Base-by-base conservation (phyloP, 2,329 filamentous ascomycete species). In the Alternaria incomplexa region DNA sequence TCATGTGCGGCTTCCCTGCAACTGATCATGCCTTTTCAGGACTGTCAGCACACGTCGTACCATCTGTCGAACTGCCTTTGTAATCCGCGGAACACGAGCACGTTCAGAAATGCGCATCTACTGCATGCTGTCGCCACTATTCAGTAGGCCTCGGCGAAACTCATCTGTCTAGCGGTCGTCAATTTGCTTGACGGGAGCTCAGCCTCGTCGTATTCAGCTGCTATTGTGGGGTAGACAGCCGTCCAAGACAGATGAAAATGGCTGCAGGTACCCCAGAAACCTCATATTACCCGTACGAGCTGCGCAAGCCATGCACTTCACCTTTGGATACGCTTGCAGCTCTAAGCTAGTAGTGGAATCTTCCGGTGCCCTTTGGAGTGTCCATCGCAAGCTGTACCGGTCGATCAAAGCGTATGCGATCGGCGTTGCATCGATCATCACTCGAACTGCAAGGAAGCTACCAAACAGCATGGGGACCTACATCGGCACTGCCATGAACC, bases 221-320 rank as follows among this genome's bases (percentile, higher is more conserved):
- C 22, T n/a, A 60, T 56, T 72, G 65, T 69, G 67, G 69, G 63
- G 65, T 67, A 58, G 51, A 48, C 59, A 66, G 55, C 66, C 53
- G 12, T 28, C 66, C 61, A 68, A 69, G 50, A 26, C 52, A 30
- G 43, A 62, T 61, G 22, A 36, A 17, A 6, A 23, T 55, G 23
- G 15, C 25, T 50, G 23, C 56, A 62, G 45, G 56, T 52, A 58
- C 36, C 60, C 48, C n/a, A 60, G 64, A 46, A 45, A 40, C 36
- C 60, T 48, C 15, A 69, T 68, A 68, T 75, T 75, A 75, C 61
- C 71, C 72, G 69, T 67, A 74, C 70, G 68, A 71, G 55, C 17
- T 45, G 56, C 43, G 44, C 60, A 62, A 58, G 47, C 51, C 46
- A 55, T 28, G 13, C 17, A 43, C 32, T 32, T 36, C 17, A 26